These are phyloP conservation scores for Ensete ventricosum DNA, from an alignment of 176 grass and related monocot species.

Conservation along the genomic window DNA sequence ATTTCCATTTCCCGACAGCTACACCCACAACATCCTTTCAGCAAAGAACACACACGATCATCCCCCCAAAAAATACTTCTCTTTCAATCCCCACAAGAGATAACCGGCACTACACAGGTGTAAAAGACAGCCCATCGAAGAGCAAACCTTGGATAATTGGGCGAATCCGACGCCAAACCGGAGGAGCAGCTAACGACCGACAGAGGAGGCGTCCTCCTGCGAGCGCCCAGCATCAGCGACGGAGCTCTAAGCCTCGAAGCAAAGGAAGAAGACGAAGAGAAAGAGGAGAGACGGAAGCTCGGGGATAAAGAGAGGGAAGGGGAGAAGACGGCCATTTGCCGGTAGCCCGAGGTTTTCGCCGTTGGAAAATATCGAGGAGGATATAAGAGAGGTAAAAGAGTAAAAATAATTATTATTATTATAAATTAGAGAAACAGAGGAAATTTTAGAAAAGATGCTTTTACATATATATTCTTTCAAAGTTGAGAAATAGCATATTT, in stretches of 20 bases:
- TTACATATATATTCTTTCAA: too few species aligned
- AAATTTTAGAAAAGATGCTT: too few species aligned
- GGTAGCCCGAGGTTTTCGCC: background rate
- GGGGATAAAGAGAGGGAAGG: background rate
- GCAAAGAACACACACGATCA: background rate
- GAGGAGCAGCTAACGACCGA: slow-evolving; percentile 3
- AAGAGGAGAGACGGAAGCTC: background rate
- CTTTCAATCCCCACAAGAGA: too few species aligned
- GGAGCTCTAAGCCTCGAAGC: background rate
- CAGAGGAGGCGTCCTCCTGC: background rate
- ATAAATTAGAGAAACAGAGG: too few species aligned
- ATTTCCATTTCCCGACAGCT: background rate
- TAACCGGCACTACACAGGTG: background rate
- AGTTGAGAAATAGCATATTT: too few species aligned
- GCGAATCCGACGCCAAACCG: slow-evolving; percentile 2
- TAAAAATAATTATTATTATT: background rate
- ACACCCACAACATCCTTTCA: background rate
- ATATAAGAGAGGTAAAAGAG: background rate
- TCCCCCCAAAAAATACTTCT: too few species aligned
- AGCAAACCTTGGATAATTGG: background rate
- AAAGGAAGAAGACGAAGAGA: background rate
- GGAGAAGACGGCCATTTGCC: background rate
- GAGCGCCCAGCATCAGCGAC: background rate
- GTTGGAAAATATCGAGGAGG: background rate
- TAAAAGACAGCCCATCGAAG: background rate